Conservation (phyloP, 805 yeast species). For the Hanseniaspora mollemarum region DNA sequence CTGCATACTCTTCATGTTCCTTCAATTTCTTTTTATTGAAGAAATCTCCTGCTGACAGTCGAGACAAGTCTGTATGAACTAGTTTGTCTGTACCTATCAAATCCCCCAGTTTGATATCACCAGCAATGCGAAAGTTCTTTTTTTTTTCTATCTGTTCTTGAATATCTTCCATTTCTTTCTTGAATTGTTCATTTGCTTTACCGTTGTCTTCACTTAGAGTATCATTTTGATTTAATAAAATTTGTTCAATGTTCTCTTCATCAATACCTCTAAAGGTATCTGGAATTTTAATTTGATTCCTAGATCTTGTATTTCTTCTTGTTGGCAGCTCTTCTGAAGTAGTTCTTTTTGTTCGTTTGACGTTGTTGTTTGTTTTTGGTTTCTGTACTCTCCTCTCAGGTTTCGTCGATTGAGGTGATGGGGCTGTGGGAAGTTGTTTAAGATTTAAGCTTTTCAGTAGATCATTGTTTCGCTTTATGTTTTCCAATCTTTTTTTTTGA, state of each 20-base stretch:
- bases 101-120: conserved; percentile 43
- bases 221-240: not conserved
- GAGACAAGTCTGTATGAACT: conserved; percentile 26
- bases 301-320: conserved; percentile 22
- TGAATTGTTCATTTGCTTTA: conserved; percentile 19
- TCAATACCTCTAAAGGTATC: conserved; percentile 10
- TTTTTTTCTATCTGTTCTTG: conserved; percentile 13
- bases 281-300: conserved; percentile 17
- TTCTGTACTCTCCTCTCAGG: conserved; percentile 9
- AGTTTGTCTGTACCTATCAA: conserved; percentile 32
- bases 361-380: conserved; percentile 26
- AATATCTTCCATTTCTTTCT: conserved; percentile 17
- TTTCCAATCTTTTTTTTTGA: conserved; percentile 60
- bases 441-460: conserved; percentile 61
- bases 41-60: conserved; percentile 59
- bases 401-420: conserved; percentile 18
- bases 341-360: conserved; percentile 13
- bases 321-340: conserved; percentile 1
- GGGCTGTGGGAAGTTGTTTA: conserved; percentile 43
- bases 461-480: conserved; percentile 73
- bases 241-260: conserved; percentile 1
- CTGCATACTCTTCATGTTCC: not conserved
- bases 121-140: conserved; percentile 20
- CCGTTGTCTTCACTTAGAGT: conserved; percentile 12
- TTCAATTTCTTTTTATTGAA: conserved; percentile 40